Evolutionary conservation across 768 basidiomycete genomes (phyloP).

Genomic region (Fomitopsis pulvina): DNA sequence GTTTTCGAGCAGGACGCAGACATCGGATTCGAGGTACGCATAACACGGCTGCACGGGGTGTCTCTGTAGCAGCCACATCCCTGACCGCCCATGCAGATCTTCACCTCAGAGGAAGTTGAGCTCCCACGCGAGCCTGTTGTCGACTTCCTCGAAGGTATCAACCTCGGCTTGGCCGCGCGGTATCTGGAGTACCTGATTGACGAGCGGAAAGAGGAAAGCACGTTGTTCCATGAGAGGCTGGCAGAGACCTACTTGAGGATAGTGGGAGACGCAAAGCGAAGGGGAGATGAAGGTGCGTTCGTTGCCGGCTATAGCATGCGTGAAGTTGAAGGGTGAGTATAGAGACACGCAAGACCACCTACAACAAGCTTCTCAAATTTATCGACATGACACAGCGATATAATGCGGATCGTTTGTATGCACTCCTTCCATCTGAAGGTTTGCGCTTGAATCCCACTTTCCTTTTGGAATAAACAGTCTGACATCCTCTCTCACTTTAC

Average conservation of each 20-base stretch:
- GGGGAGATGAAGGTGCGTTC: slow-evolving; percentile 52
- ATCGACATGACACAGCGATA: slow-evolving; percentile 66
- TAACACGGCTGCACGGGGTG: background rate
- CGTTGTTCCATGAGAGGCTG: slow-evolving; percentile 80
- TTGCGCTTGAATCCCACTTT: slow-evolving; percentile 12
- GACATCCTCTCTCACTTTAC: background rate
- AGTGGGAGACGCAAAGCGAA: slow-evolving; percentile 51
- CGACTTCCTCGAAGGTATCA: slow-evolving; percentile 69
- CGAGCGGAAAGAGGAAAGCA: slow-evolving; percentile 59
- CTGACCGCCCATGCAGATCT: no score
- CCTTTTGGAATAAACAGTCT: background rate
- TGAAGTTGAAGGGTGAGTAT: background rate
- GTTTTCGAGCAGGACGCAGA: slow-evolving; percentile 67
- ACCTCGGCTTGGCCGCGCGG: slow-evolving; percentile 59
- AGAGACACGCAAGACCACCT: slow-evolving; percentile 47
- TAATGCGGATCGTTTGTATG: slow-evolving; percentile 74
- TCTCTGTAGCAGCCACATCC: background rate
- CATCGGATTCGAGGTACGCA: slow-evolving; percentile 68
- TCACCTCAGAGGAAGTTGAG: slow-evolving; percentile 92
- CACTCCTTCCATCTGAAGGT: slow-evolving; percentile 79
- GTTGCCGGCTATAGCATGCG: background rate
- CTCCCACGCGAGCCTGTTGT: slow-evolving; percentile 74
- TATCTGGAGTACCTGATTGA: slow-evolving; percentile 85
- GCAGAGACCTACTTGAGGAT: slow-evolving; percentile 80
- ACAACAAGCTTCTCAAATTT: slow-evolving; percentile 71